Base-by-base conservation (phyloP, 2,329 filamentous ascomycete species). In the Fusarium nurragi region DNA sequence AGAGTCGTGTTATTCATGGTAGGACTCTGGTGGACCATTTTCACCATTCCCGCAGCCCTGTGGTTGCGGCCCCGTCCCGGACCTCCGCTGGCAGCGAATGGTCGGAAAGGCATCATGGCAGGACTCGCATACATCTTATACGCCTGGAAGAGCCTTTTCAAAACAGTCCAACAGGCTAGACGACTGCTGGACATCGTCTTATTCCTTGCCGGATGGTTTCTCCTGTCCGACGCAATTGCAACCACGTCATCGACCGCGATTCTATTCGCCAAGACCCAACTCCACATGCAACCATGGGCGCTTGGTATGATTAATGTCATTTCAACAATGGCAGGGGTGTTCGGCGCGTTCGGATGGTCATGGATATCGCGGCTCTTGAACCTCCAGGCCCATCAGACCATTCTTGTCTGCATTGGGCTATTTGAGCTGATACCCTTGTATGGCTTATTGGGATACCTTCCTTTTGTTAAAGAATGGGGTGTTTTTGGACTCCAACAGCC, bases 401-500 rank as follows among this genome's bases (percentile, higher is more conserved):
- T 99, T 56, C 83, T 98, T 28, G 88, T 90, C n/a, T 97, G 94
- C 74, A 96, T 98, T 65, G 86, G 84, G 13, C 80, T 99, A 7
- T 97, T 99, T 72, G 94, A 97, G 76, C 78, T 97, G 26, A 97
- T 99, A 47, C 95, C 95, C 0, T 73, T 98, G 1, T 99, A 99
- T 72, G 94, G 94, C 0, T 83, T 99, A 13, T 79, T 97, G 18
- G 94, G 94, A 1, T 97, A 95, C 73, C 83, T 98, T 16, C 93
- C 94, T 0, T 87, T 92, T 8, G 84, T 99, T 43, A 85, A 88
- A 69, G 80, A 83, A 9, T 87, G 90, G 77, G 94, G 93, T 1
- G 88, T 92, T 6, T 79, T 93, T 37, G 95, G 95, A 2, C 83
- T 99, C n/a, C 93, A 97, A 76, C 89, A 95, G 74, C 90, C 92